Evolutionary conservation across 2,329 filamentous ascomycete species (phyloP), one percentile per base, ranked within the genome.

Genomic region (Clonostachys rosea): DNA sequence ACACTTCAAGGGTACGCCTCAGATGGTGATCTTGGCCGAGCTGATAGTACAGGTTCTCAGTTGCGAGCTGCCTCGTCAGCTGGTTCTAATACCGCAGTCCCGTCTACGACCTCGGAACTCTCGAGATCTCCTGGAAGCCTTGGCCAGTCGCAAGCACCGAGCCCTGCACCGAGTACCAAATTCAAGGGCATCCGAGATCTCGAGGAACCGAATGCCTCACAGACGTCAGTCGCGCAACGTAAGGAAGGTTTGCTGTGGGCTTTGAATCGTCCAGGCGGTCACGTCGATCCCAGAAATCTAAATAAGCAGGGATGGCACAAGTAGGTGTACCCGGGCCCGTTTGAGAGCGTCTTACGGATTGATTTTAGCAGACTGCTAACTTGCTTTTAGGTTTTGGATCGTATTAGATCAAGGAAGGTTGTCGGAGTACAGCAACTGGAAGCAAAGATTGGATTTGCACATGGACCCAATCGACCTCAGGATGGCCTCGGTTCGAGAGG

Each of bases 291-390:
- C 10, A 90, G 94, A 56, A 91, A 90, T 16, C 75, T 99, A 56
- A 97, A 96, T 62, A 96, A 97, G 64, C 91, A 95, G 67, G 91
- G 90, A 44, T 99, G 94, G 94, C 94, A 99, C 67, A 99, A 99
- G 89, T 95, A 74, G 71, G 87, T 79, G 44, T 45, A 9, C 36
- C 34, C 14, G 14, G 9, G 8, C 36, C 2, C 17, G 16, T 34
- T 30, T 4, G 24, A 30, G 24, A 10, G 9, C 24, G 24, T 10
- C 17, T 10, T 18, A 6, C n/a, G 14, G 36, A n/a, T 9, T n/a
- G 12, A 18, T 14, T n/a, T 39, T 14, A 13, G 11, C 36, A 13
- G n/a, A 42, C 17, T 7, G 16, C 13, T 7, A 14, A 18, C 43
- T 33, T 14, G 17, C 43, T 33, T 14, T n/a, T 37, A 95, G 91